phyloP scores from a whole-genome alignment of 352 stramenopile genomes.

The Thraustotheca clavata region DNA sequence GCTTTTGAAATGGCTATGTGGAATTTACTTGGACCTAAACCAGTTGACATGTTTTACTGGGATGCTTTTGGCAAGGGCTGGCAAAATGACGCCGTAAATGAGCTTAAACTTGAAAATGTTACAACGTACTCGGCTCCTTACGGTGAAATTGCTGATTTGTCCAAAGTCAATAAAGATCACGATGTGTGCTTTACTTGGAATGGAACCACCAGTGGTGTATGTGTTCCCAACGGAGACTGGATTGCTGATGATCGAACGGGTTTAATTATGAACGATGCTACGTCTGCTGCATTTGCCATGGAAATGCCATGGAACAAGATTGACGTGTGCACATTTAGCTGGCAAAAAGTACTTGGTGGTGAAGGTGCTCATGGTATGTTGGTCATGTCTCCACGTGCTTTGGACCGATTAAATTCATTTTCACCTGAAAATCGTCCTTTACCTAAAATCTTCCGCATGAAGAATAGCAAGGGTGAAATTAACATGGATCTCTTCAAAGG shows the following conservation, averaged over 20 bases:
- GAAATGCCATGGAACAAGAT: conserved; percentile 98
- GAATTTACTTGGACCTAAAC: conserved; percentile 93
- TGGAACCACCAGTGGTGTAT: conserved; percentile 96
- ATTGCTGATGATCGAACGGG: conserved; percentile 92
- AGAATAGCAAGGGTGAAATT: conserved; percentile 93
- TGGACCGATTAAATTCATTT: conserved; percentile 95
- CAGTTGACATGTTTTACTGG: conserved; percentile 94
- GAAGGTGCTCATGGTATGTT: conserved; percentile 97
- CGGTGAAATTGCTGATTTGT: conserved; percentile 93
- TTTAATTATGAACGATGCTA: conserved; percentile 97
- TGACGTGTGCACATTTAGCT: conserved; percentile 99
- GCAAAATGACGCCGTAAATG: conserved; percentile 92
- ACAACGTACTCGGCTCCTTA: conserved; percentile 93
- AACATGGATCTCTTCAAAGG: conserved; percentile 94
- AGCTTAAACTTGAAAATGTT: conserved; percentile 93
- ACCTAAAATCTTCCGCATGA: conserved; percentile 99
- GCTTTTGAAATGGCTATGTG: conserved; percentile 99
- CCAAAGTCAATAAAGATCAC: conserved; percentile 89
- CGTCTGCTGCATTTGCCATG: conserved; percentile 98
- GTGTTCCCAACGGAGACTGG: conserved; percentile 94
- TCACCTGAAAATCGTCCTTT: conserved; percentile 85
- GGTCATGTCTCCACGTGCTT: conserved; percentile 93
- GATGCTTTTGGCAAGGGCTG: conserved; percentile 97
- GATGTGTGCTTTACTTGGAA: conserved; percentile 99
- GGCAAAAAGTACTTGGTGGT: conserved; percentile 99